Conservation (phyloP, 2,329 filamentous ascomycete genomes). For the Fusarium oxysporum region DNA sequence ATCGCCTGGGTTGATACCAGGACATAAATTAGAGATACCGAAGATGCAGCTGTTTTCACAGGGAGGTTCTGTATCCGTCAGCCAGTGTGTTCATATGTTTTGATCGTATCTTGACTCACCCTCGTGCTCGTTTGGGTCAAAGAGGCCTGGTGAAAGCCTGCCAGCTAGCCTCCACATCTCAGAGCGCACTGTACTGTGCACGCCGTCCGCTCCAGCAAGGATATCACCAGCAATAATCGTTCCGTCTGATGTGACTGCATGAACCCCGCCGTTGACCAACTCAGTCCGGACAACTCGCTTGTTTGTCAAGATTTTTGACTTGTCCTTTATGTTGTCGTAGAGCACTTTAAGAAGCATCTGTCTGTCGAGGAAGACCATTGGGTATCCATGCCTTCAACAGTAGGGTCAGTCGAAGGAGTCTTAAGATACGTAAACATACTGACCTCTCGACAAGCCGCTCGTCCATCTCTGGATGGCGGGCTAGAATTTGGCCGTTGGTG, state of each 20-base stretch:
- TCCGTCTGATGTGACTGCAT: background rate
- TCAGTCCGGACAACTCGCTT: background rate
- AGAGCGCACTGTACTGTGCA: background rate
- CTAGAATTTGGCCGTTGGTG: background rate
- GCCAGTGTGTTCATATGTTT: background rate
- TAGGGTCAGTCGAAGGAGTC: background rate
- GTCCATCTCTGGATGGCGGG: background rate
- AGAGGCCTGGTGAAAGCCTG: background rate
- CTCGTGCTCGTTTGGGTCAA: background rate
- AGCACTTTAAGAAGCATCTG: background rate
- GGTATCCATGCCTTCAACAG: background rate
- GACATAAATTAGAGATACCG: background rate
- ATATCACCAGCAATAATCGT: background rate
- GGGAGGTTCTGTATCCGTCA: background rate
- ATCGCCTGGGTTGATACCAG: background rate
- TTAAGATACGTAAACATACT: fast-evolving
- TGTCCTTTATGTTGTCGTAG: background rate
- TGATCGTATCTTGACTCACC: background rate
- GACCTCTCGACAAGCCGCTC: background rate
- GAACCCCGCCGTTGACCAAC: background rate
- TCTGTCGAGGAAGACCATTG: background rate
- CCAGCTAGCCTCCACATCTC: background rate
- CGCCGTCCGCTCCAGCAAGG: background rate
- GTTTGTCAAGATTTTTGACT: background rate
- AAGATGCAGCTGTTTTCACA: constrained; percentile 2